Evolutionary conservation across 169 alveolate species (phyloP).

Genomic region (Plasmodium gallinaceum): DNA sequence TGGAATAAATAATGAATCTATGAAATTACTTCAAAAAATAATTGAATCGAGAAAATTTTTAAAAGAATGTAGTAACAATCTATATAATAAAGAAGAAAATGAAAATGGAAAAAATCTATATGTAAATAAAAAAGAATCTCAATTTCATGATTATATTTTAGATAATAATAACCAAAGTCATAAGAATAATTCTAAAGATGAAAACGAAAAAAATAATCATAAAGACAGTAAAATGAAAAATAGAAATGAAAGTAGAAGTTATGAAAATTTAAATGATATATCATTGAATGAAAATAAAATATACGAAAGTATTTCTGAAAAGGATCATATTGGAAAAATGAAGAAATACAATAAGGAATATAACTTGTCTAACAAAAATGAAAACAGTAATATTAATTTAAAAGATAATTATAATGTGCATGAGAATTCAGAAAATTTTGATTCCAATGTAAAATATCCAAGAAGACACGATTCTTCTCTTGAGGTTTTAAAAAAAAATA

Average conservation of each 20-base stretch:
- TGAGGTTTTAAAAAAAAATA: slow-evolving; percentile 44
- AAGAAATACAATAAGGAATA: not conserved
- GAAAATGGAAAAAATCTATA: not conserved
- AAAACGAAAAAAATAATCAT: not conserved
- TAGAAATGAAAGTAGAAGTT: not conserved
- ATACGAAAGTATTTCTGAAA: not conserved
- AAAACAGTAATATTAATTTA: not conserved
- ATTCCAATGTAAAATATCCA: slow-evolving; percentile 16
- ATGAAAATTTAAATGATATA: slow-evolving; percentile 1
- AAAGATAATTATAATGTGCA: slow-evolving; percentile 5
- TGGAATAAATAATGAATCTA: not conserved
- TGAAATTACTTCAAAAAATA: not conserved
- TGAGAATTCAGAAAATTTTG: slow-evolving; percentile 38
- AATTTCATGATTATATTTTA: not conserved
- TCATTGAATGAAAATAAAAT: not conserved
- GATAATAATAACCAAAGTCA: not conserved
- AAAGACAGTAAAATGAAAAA: slow-evolving; percentile 1
- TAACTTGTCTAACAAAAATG: not conserved
- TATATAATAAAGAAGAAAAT: not conserved
- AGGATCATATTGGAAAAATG: not conserved
- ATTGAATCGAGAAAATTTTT: not conserved
- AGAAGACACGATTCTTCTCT: slow-evolving; percentile 69
- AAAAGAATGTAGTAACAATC: not conserved
- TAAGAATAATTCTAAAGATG: not conserved
- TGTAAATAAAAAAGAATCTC: not conserved